A percentile compares a stretch with the other conserved stretches of the same genome.
Evolutionary conservation across 495 filamentous ascomycete species (phyloP).

Genomic region (Neurospora intermedia): DNA sequence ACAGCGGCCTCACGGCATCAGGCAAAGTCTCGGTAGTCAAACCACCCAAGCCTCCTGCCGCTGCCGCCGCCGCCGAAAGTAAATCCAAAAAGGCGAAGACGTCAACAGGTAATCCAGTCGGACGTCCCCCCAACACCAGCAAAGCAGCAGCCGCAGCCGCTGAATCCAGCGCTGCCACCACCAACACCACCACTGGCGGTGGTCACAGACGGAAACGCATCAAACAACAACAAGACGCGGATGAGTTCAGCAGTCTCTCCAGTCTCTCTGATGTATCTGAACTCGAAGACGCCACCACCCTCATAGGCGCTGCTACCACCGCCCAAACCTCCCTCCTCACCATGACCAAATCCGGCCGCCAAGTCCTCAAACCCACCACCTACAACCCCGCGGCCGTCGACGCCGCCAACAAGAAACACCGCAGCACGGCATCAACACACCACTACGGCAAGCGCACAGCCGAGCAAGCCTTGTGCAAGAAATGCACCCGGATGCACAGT

Average conservation of each 20-base stretch:
- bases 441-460: conserved; percentile 38
- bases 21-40: conserved; percentile 7
- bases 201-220: conserved; percentile 9
- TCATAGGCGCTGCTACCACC: not conserved
- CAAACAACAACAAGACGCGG: conserved; percentile 10
- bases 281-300: not conserved
- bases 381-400: conserved; percentile 51
- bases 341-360: conserved; percentile 74
- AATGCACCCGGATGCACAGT: conserved; percentile 68
- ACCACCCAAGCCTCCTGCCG: not conserved
- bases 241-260: conserved; percentile 4
- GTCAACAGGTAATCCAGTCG: not conserved
- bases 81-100: conserved; percentile 20
- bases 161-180: not conserved
- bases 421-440: not conserved
- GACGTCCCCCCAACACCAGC: not conserved
- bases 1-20: conserved; percentile 14
- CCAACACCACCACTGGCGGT: not conserved
- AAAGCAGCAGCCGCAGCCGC: not conserved
- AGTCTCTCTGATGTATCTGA: conserved; percentile 10
- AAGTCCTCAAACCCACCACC: conserved; percentile 61
- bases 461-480: conserved; percentile 53
- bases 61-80: conserved; percentile 6
- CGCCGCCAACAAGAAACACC: conserved; percentile 24
- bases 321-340: conserved; percentile 45